Percentiles rank a stretch among this genome's conserved stretches.
Conservation (phyloP, 2,329 filamentous ascomycete genomes). For the Pseudogymnoascus sp. region DNA sequence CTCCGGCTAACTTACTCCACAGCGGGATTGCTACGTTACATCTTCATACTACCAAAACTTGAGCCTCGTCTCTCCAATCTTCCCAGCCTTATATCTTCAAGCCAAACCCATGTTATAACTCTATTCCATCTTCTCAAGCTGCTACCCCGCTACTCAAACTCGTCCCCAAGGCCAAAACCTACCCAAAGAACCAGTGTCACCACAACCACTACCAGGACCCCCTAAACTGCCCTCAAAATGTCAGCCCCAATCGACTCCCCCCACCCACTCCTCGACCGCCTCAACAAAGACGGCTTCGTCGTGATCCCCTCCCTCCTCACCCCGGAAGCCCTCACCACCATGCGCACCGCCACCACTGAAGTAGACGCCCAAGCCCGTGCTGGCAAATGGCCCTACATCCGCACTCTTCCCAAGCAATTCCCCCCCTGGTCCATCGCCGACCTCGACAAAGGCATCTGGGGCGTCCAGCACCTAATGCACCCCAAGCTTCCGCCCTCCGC, state of each 20-base stretch:
- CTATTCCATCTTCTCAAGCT: neutral
- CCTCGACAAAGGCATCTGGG: conserved; percentile 66
- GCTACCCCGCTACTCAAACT: neutral
- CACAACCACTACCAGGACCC: neutral
- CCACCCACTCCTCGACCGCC: conserved; percentile 23
- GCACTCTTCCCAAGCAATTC: conserved; percentile 83
- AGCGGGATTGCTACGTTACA: neutral
- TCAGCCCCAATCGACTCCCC: neutral
- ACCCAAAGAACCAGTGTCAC: neutral
- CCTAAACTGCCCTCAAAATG: neutral
- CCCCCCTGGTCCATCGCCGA: conserved; percentile 66
- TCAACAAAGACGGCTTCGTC: conserved; percentile 68
- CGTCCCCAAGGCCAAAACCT: neutral
- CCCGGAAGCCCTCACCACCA: conserved; percentile 42
- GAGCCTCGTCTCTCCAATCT: neutral
- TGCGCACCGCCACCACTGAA: conserved; percentile 50
- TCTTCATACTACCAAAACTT: neutral
- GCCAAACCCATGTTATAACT: neutral
- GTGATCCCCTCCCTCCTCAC: conserved; percentile 58
- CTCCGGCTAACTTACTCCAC: neutral
- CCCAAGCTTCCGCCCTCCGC: conserved; percentile 55
- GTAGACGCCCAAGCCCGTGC: conserved; percentile 53
- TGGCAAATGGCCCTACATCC: conserved; percentile 74
- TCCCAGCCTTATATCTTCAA: neutral
- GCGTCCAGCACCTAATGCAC: conserved; percentile 76